Evolutionary conservation across 768 basidiomycete genomes (phyloP), one percentile per base, ranked within the genome.

Genomic region (Gyrodon lividus): DNA sequence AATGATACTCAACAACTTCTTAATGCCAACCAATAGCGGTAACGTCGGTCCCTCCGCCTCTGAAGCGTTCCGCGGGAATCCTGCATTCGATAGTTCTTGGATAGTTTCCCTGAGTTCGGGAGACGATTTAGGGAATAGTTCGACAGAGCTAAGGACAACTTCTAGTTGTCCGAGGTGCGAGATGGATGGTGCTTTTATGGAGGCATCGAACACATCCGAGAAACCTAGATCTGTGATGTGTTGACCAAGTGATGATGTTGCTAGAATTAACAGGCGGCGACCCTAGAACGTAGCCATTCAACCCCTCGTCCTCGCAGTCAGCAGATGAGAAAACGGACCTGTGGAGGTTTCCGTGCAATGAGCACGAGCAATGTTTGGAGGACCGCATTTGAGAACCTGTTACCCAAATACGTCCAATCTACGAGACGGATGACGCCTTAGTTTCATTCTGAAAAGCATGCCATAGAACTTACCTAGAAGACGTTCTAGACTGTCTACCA

Each of bases 351-450:
- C 55, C 91, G 86, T 40, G 82, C 83, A 54, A 98, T 83, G 22
- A 99, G 75, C 0, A 98, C 95, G 45, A 97, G 74, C 16, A 99
- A 72, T 0, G 95, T 78, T 68, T 98, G 97, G 20, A 99, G 75
- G 5, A 98, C 92, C 7, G 86, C 76, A 67, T 98, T 98, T 1
- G 96, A 98, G 73, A 98, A 99, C 43, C 94, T 79, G n/a, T 88
- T 91, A 2, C 96, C 96, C 72, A 99, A 87, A 4, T 95, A 92
- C 6, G 92, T 94, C 89, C 93, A 99, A 58, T 98, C 96, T 94
- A 53, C 12, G 31, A 16, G 13, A 23, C 10, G 41, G n/a, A 42
- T n/a, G 14, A 33, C 34, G 3, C 20, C 45, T 10, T 13, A 59
- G 44, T 38, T 39, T 46, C 47, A 17, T 5, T 43, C 24, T 35